Base-by-base conservation (phyloP, 2,329 filamentous ascomycete species). In the Xylariomycetidae sp. region DNA sequence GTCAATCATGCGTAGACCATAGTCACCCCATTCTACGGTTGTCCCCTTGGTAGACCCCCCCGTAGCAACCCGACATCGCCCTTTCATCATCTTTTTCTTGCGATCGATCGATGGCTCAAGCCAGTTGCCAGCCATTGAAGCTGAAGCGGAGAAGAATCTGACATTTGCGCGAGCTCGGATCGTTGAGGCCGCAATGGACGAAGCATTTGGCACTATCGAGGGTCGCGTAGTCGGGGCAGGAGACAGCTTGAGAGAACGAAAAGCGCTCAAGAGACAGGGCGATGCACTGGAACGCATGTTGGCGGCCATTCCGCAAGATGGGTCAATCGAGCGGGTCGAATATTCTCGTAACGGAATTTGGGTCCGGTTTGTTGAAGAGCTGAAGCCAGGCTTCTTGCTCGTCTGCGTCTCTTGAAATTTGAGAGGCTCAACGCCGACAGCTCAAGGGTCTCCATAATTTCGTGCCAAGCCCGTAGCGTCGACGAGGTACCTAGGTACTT, bases 21-120 rank as follows among this genome's bases (percentile, higher is more conserved):
- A 98, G 61, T 97, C 89, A 35, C 92, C 92, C 88, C 88, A 97
- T 37, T 94, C 80, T 14, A 98, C 85, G 0, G 90, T 97, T 22
- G 92, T 98, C 49, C 92, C 92, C 59, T 94, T 88, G 22, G 76
- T 81, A 35, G 86, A 94, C 41, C 92, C 92, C 42, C 92, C 92
- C 0, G 89, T 98, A 16, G 86, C 77, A 30, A 97, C 88, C 50
- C 88, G 80, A 31, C 86, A 83, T 2, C 88, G 79, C 25, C 90
- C 92, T 67, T 96, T 96, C 48, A 88, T 89, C 71, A 94, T 94
- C 61, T 86, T 87, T 55, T 80, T 83, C 58, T 88, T 89, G 45
- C 86, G 79, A 50, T 82, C 63, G 42, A 78, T 65, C 51, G 78
- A 83, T 20, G 90, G 90, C 37, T 85, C 76, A 30, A 97, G 83